phyloP scores from a whole-genome alignment of 306 rosid genomes.

The Canavalia gladiata region DNA sequence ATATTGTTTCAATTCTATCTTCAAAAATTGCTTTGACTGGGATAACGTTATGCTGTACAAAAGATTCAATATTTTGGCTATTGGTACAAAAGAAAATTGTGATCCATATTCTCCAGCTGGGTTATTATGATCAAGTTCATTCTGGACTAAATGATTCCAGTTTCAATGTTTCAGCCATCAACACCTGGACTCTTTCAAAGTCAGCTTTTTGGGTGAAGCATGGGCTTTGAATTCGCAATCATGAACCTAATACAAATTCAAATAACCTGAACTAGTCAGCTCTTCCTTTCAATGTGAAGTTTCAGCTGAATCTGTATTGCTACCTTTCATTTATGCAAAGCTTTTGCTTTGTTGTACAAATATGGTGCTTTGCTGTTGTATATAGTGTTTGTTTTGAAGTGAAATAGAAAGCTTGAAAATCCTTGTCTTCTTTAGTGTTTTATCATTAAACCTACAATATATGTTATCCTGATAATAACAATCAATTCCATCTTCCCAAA shows the following conservation, averaged over 20 bases:
- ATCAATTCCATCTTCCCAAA: conserved; percentile 10
- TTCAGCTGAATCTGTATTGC: conserved; percentile 42
- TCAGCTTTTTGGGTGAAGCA: conserved; percentile 46
- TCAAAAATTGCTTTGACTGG: neutral
- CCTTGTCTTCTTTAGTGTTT: neutral
- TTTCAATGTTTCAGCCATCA: conserved; percentile 50
- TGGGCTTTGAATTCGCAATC: conserved; percentile 48
- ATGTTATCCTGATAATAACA: neutral
- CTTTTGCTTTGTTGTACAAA: conserved; percentile 27
- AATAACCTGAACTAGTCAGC: conserved; percentile 18
- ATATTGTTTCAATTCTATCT: neutral
- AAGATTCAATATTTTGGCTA: conserved; percentile 13
- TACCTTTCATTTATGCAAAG: conserved; percentile 43
- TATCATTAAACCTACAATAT: neutral
- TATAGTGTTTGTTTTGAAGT: neutral
- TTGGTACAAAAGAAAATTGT: neutral
- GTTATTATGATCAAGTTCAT: conserved; percentile 19
- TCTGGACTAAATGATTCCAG: conserved; percentile 37
- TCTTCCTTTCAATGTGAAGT: conserved; percentile 41
- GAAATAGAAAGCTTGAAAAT: conserved; percentile 24
- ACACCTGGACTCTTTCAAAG: conserved; percentile 35
- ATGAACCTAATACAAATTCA: conserved; percentile 33
- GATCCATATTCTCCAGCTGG: conserved; percentile 24
- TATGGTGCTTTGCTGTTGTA: neutral
- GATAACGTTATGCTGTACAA: neutral